Conservation (phyloP, 371 early-diverging fungal genomes). For the Mortierella sp. region DNA sequence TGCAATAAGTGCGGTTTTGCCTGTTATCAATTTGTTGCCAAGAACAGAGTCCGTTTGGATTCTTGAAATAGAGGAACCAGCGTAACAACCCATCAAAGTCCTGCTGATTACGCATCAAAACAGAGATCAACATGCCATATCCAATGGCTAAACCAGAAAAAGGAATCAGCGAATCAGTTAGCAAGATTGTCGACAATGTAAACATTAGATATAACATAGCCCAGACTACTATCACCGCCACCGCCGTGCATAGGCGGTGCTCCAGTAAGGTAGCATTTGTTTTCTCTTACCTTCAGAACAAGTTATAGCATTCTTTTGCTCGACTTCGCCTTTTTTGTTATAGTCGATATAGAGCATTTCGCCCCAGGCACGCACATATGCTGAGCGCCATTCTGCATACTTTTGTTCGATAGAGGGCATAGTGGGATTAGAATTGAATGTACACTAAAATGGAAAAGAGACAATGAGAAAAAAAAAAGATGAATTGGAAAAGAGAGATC, state of each 20-base stretch:
- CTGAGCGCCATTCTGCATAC: constrained; percentile 43
- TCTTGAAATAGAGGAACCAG: constrained; percentile 68
- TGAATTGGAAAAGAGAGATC: neutral
- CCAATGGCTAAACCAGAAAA: constrained; percentile 51
- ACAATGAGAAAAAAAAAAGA: neutral
- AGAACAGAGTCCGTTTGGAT: constrained; percentile 70
- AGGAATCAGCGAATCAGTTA: neutral
- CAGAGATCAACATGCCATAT: constrained; percentile 74
- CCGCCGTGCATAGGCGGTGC: constrained; percentile 1
- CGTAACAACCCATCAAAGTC: constrained; percentile 73
- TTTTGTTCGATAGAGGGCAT: constrained; percentile 51
- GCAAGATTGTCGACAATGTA: neutral
- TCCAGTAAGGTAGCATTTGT: neutral
- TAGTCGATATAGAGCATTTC: constrained; percentile 53
- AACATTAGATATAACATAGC: neutral
- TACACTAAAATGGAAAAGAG: neutral
- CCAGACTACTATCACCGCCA: neutral
- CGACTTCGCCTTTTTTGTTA: constrained; percentile 55
- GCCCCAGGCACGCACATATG: constrained; percentile 48
- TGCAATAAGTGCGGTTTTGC: constrained; percentile 66
- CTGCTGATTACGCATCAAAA: constrained; percentile 67
- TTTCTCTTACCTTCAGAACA: constrained; percentile 49
- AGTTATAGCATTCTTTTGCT: constrained; percentile 53
- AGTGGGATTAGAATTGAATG: neutral
- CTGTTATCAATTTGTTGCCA: constrained; percentile 70